Base-by-base conservation (phyloP, 495 filamentous ascomycete genomes). In the Hapsidospora chrysogenum region DNA sequence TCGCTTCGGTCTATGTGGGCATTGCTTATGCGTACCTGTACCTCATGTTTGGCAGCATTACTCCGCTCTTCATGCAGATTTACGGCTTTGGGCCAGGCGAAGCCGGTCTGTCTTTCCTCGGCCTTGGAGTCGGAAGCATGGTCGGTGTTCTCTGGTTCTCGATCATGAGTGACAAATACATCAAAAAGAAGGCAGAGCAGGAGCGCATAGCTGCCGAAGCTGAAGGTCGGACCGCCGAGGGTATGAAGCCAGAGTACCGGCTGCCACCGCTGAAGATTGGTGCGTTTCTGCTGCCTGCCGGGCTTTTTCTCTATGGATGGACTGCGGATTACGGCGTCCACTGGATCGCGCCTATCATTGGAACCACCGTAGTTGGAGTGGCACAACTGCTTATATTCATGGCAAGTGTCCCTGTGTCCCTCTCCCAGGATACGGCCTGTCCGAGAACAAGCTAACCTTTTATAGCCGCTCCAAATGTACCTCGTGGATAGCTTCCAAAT, bases 21-120 rank as follows among this genome's bases (percentile, higher is more conserved):
- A 68, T 84, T 38, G 58, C 74, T 8, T 86, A 85, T 47, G 76
- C 78, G 9, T 75, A 76, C 27, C 52, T 85, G 14, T 87, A 85
- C 51, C 70, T 87, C 43, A 61, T 85, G 29, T 79, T 80, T 55
- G 75, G 72, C 14, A 70, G 69, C 11, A 68, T 79, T 46, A 68
- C 74, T 1, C 43, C 51, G 14, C 66, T 80, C 21, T 81, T 75
- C 41, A 48, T 52, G 17, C 42, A 53, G 13, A 52, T 59, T 0
- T 78, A 80, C 47, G 42, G 48, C 33, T 66, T 58, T 33, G 36
- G 43, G 9, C 42, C 51, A 0, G 43, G 46, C 20, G 46, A 48
- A 4, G 52, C 51, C 2, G 61, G 61, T 1, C 47, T 65, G 2
- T 43, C 52, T 1, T 64, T 49, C 31, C 37, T 63, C 1, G 58